Base-by-base conservation (phyloP, 2,329 filamentous ascomycete genomes). In the Byssoonygena ceratinophila region DNA sequence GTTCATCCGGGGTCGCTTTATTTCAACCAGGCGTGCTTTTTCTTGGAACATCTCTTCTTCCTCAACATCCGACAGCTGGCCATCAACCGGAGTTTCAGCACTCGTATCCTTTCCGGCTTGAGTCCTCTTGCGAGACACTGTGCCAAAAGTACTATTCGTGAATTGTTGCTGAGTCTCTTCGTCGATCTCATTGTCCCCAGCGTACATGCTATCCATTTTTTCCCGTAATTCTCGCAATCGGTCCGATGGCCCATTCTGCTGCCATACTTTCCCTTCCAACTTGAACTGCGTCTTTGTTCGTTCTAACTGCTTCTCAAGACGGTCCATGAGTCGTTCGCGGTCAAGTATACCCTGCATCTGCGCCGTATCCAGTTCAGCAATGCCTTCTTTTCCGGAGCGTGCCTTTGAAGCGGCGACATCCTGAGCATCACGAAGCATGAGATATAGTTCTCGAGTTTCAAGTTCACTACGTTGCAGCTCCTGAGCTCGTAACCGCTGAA, bases 251-350 rank as follows among this genome's bases (percentile, higher is more conserved):
- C 87, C 87, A 58, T 85, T 78, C 57, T 94, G 86, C 57, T 84
- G 84, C 85, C 91, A 95, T 7, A 88, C 83, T 67, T 87, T 87
- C 59, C 92, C 92, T 69, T 97, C 92, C 29, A 98, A 80, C 70
- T 96, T 96, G 71, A 88, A 95, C 66, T 97, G 90, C 0, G 92
- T 97, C 78, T 97, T 97, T 58, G 95, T 91, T 58, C 92, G 79
- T 73, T 97, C 91, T 39, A 98, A 81, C 70, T 97, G 92, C 76
- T 87, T 94, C 68, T 95, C 90, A 53, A 98, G 77, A 50, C 90
- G 84, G 65, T 89, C 87, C 85, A 98, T 94, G 59, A 98, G 82
- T 63, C 79, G 83, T 63, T 96, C 87, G 23, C 92, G 85, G 66
- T 97, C 90, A 58, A 98, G 75, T 56, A 98, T 97, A 57, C 92